Conservation (phyloP, 2,329 filamentous ascomycete species). For the Drechmeria coniospora region DNA sequence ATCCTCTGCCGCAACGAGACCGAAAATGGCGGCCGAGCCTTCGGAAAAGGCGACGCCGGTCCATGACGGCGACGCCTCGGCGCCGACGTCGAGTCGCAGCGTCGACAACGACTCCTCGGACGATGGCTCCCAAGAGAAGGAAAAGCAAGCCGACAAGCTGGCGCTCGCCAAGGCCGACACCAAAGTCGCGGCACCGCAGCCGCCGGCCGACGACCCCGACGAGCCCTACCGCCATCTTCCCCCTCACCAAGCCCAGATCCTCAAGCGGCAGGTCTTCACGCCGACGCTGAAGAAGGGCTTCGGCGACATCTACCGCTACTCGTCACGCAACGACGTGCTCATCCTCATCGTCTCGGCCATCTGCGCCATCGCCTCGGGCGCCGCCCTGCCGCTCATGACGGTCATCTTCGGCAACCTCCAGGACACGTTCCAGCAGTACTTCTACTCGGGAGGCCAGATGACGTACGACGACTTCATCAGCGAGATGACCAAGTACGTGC, state of each 20-base stretch:
- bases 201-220: constrained; percentile 22
- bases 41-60: too few relatives aligned
- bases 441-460: constrained; percentile 27
- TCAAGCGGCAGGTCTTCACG: constrained; percentile 53
- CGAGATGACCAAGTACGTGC: constrained; percentile 45
- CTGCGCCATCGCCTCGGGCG: constrained; percentile 55
- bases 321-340: constrained; percentile 46
- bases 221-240: constrained; percentile 49
- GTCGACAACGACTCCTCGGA: constrained; percentile 4
- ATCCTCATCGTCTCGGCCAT: constrained; percentile 47
- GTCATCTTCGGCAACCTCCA: constrained; percentile 67
- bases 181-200: constrained; percentile 9
- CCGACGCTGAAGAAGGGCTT: constrained; percentile 50
- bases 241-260: constrained; percentile 46
- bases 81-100: too few relatives aligned
- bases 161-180: constrained; percentile 7
- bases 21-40: too few relatives aligned
- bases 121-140: constrained; percentile 3
- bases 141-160: neutral
- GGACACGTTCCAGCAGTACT: constrained; percentile 52
- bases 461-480: constrained; percentile 39
- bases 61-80: too few relatives aligned
- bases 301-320: constrained; percentile 53
- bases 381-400: constrained; percentile 66
- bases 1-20: too few relatives aligned